Conservation (phyloP, 345 rosid genomes). For the Linum lewisii region DNA sequence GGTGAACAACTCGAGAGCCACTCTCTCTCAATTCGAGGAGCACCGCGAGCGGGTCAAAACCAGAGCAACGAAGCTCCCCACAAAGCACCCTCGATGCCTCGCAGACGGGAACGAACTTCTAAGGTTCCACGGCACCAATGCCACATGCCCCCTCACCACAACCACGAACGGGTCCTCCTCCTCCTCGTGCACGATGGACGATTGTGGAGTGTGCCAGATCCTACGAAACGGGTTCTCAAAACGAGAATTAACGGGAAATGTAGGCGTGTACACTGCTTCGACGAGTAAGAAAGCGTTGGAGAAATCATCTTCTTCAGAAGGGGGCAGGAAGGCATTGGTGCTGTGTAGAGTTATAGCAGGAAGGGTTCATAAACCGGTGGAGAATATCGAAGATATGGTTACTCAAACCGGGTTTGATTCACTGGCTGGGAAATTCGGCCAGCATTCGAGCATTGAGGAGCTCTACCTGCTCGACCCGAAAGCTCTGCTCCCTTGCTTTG, state of each 20-base stretch:
- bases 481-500: slow-evolving; percentile 76
- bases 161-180: neutral
- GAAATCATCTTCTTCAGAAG: slow-evolving; percentile 13
- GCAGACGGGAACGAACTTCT: slow-evolving; percentile 78
- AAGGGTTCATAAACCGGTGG: slow-evolving; percentile 41
- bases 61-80: slow-evolving; percentile 39
- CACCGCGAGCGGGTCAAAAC: slow-evolving; percentile 49
- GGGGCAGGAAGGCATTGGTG: slow-evolving; percentile 32
- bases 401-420: slow-evolving; percentile 51
- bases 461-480: slow-evolving; percentile 39
- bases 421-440: slow-evolving; percentile 40
- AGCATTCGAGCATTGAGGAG: slow-evolving; percentile 32
- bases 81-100: slow-evolving; percentile 51
- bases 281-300: slow-evolving; percentile 40
- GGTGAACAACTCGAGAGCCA: slow-evolving; percentile 43
- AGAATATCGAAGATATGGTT: slow-evolving; percentile 28
- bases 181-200: slow-evolving; percentile 31
- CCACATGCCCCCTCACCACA: slow-evolving; percentile 43
- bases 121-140: slow-evolving; percentile 45
- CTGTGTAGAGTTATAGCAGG: slow-evolving; percentile 74
- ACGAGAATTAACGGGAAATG: slow-evolving; percentile 14
- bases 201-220: slow-evolving; percentile 48
- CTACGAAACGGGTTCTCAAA: slow-evolving; percentile 42
- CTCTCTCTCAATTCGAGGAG: slow-evolving; percentile 47
- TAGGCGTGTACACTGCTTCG: slow-evolving; percentile 47